These are phyloP conservation scores for Chytridiales sp. DNA, from an alignment of 371 early-diverging fungal species.

Conservation along the genomic window DNA sequence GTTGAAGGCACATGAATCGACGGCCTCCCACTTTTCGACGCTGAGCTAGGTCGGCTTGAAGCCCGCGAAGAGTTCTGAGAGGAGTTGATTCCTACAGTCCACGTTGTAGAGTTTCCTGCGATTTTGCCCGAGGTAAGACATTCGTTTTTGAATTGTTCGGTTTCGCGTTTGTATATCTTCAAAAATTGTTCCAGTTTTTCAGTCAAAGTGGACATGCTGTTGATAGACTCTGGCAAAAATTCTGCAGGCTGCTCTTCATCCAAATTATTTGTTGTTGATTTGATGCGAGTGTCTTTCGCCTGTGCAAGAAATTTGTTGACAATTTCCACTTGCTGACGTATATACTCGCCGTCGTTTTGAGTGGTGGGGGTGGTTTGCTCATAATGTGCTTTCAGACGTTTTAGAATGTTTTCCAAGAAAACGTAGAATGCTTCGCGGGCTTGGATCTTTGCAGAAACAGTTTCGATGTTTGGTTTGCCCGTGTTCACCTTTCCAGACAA, in stretches of 20 bases:
- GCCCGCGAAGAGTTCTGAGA: constrained; percentile 7
- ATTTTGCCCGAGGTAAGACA: constrained; percentile 12
- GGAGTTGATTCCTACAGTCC: not conserved
- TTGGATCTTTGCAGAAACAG: constrained; percentile 17
- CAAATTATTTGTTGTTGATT: too few relatives aligned
- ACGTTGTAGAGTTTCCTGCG: constrained; percentile 6
- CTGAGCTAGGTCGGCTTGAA: constrained; percentile 15
- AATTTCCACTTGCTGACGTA: constrained; percentile 17
- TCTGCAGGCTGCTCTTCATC: not conserved
- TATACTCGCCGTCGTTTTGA: too few relatives aligned
- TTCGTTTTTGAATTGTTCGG: constrained; percentile 19
- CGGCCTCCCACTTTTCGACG: not conserved
- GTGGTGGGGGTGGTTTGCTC: not conserved
- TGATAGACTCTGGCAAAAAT: not conserved
- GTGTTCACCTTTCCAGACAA: not conserved
- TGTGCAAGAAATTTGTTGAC: constrained; percentile 22
- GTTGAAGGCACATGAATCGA: not conserved
- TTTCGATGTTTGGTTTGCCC: not conserved
- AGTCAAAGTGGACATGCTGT: constrained; percentile 7
- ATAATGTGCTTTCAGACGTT: constrained; percentile 12
- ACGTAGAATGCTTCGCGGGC: constrained; percentile 27
- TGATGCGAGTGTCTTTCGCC: constrained; percentile 17
- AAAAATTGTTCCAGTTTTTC: constrained; percentile 16
- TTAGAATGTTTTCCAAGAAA: constrained; percentile 23
- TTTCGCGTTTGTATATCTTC: constrained; percentile 18